These are phyloP conservation scores for Diplodia seriata DNA, from an alignment of 2,329 filamentous ascomycete species.

Conservation along the genomic window DNA sequence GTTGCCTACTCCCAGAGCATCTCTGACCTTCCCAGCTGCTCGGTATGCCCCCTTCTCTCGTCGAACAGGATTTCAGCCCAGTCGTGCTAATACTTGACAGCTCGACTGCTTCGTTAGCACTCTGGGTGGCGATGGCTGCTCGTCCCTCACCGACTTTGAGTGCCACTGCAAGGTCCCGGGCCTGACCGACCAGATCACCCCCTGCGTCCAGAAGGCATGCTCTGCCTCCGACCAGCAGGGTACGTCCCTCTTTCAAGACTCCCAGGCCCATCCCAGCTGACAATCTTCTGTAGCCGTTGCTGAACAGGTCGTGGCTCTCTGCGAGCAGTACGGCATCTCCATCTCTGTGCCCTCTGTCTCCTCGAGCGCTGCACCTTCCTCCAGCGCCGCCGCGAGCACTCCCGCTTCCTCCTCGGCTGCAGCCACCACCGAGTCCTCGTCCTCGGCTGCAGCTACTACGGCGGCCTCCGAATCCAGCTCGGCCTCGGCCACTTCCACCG, in stretches of 20 bases:
- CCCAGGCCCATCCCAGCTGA: constrained; percentile 3
- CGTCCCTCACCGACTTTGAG: constrained; percentile 55
- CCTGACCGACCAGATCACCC: constrained; percentile 52
- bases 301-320: constrained; percentile 43
- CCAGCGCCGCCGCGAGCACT: constrained; percentile 32
- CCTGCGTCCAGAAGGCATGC: constrained; percentile 57
- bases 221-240: constrained; percentile 47
- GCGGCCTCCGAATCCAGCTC: constrained; percentile 31
- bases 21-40: constrained; percentile 53
- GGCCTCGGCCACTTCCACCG: constrained; percentile 17
- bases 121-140: constrained; percentile 54
- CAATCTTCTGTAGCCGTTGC: constrained; percentile 37
- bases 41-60: constrained; percentile 47
- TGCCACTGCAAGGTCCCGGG: constrained; percentile 58
- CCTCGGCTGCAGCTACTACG: constrained; percentile 27
- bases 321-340: constrained; percentile 42
- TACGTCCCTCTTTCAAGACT: constrained; percentile 36
- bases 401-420: constrained; percentile 10
- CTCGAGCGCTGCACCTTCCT: constrained; percentile 34
- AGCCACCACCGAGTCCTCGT: constrained; percentile 13
- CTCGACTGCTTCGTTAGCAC: constrained; percentile 55
- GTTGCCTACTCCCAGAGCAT: constrained; percentile 56
- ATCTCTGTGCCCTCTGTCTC: constrained; percentile 40
- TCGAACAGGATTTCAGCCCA: not conserved
- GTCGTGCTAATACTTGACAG: constrained; percentile 44